These are phyloP conservation scores for Penicillium taxi DNA, from an alignment of 495 filamentous ascomycete genomes.

Conservation along the genomic window DNA sequence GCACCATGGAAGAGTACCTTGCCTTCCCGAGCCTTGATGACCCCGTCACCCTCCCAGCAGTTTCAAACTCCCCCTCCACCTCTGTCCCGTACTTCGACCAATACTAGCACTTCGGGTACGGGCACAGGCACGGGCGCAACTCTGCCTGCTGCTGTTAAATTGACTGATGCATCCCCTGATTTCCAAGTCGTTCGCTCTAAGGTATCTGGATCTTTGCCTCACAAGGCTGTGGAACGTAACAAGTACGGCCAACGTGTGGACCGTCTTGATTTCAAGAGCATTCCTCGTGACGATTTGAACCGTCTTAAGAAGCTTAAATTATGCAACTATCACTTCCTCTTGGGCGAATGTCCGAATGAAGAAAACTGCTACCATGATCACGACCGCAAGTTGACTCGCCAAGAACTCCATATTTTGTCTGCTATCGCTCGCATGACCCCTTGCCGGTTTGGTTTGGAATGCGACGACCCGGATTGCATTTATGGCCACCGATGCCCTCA, in stretches of 20 bases:
- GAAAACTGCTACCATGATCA: constrained; percentile 69
- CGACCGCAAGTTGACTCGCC: constrained; percentile 56
- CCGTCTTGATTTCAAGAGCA: constrained; percentile 42
- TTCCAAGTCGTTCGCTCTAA: constrained; percentile 44
- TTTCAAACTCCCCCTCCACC: constrained; percentile 22
- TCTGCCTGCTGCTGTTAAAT: constrained; percentile 25
- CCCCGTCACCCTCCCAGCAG: constrained; percentile 38
- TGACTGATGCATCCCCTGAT: constrained; percentile 23
- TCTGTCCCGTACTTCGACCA: constrained; percentile 35
- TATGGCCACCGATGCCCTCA: constrained; percentile 65
- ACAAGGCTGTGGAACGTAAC: constrained; percentile 58
- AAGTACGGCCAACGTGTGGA: constrained; percentile 67
- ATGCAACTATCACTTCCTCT: constrained; percentile 79
- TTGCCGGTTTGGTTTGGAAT: constrained; percentile 65
- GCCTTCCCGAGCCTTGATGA: constrained; percentile 27
- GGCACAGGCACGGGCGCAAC: constrained; percentile 31
- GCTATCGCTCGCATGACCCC: constrained; percentile 72
- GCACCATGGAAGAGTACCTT: constrained; percentile 31
- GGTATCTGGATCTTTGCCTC: constrained; percentile 40
- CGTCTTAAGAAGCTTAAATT: constrained; percentile 63
- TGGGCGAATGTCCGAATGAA: constrained; percentile 60
- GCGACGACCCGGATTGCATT: constrained; percentile 69
- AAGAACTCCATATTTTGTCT: constrained; percentile 59
- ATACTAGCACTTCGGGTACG: constrained; percentile 30
- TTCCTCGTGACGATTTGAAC: constrained; percentile 51